phyloP scores from a whole-genome alignment of 1,284 basidiomycete species.

The Apiotrichum veenhuisii region DNA sequence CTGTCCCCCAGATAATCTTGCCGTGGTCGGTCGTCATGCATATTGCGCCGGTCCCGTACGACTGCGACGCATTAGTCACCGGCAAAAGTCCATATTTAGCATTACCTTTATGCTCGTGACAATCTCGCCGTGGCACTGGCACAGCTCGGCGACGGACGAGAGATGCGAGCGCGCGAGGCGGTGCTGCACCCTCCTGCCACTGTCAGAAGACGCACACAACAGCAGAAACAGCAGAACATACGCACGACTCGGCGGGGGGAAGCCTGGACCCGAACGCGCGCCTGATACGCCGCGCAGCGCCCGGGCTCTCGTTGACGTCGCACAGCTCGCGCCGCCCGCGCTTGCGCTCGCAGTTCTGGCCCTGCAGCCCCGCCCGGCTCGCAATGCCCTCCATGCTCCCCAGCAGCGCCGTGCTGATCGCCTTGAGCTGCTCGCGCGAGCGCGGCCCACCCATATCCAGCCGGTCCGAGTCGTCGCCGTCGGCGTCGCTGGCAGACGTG shows the following conservation, averaged over 20 bases:
- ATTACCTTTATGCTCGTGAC: constrained; percentile 32
- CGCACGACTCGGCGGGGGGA: not conserved
- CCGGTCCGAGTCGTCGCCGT: no score
- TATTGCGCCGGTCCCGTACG: constrained; percentile 1
- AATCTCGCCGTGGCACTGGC: constrained; percentile 30
- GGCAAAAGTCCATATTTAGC: no score
- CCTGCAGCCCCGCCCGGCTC: not conserved
- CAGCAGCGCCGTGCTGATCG: not conserved
- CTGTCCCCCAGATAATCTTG: constrained; percentile 25
- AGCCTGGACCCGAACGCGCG: not conserved
- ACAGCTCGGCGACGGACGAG: constrained; percentile 4
- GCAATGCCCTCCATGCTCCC: not conserved
- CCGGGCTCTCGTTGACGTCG: not conserved
- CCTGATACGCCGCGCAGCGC: not conserved
- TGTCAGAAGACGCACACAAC: no score
- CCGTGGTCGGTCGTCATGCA: constrained; percentile 37
- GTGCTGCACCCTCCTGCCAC: not conserved
- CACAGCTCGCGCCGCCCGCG: not conserved
- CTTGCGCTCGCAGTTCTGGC: not conserved
- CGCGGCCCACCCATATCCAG: no score
- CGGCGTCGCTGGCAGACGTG: not conserved
- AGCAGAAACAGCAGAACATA: not conserved
- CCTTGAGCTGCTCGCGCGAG: not conserved
- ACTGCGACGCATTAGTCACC: no score
- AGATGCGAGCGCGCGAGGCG: not conserved